Percentiles rank a stretch among this genome's conserved stretches.
phyloP scores from a whole-genome alignment of 768 basidiomycete genomes.

The Suillus lakei region DNA sequence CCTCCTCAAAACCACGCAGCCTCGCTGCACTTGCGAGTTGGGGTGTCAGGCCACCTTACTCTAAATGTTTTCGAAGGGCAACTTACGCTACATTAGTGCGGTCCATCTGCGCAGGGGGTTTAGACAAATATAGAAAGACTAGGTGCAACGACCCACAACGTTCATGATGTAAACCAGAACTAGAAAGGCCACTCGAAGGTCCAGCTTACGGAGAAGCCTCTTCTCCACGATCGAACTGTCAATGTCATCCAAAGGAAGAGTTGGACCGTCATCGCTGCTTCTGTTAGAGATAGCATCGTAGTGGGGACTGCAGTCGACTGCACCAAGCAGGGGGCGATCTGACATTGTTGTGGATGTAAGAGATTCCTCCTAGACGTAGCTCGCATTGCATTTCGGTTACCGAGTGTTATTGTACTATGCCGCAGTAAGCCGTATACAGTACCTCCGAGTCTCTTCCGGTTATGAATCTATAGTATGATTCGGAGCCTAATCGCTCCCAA shows the following conservation, averaged over 20 bases:
- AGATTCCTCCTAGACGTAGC: not conserved
- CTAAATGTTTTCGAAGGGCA: not conserved
- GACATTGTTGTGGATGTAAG: too few species aligned
- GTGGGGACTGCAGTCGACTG: not conserved
- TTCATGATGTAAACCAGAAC: constrained; percentile 52
- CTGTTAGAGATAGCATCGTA: not conserved
- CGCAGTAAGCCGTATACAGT: too few species aligned
- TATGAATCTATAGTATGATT: not conserved
- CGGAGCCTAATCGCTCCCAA: not conserved
- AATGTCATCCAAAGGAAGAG: constrained; percentile 4
- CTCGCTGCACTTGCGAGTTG: constrained; percentile 61
- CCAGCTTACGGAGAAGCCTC: constrained; percentile 48
- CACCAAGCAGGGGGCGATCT: too few species aligned
- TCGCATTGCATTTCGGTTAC: not conserved
- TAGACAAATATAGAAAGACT: constrained; percentile 1
- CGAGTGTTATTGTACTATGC: not conserved
- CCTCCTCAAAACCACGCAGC: constrained; percentile 68
- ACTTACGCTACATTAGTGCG: constrained; percentile 67
- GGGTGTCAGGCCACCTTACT: not conserved
- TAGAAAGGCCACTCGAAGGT: constrained; percentile 47
- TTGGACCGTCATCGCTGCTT: not conserved
- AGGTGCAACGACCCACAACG: constrained; percentile 37
- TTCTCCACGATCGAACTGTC: constrained; percentile 46
- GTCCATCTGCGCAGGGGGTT: constrained; percentile 51
- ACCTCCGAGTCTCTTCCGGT: not conserved